Conservation (phyloP, 108 stramenopile genomes). For the Ochromonas danica region DNA sequence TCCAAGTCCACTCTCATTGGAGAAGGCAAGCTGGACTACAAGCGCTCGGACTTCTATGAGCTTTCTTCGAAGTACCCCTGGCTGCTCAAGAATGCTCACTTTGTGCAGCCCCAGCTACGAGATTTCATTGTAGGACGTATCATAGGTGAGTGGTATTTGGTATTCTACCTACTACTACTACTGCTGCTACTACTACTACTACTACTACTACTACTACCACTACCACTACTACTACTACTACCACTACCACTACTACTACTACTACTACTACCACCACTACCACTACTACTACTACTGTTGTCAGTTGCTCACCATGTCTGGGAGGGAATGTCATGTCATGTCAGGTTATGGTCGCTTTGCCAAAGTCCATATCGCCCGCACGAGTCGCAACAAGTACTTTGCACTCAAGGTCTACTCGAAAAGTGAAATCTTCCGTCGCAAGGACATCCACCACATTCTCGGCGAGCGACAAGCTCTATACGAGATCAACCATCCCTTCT, state of each 20-base stretch:
- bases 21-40: not conserved
- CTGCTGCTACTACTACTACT: too few relatives aligned
- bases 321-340: too few relatives aligned
- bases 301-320: too few relatives aligned
- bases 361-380: not conserved
- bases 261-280: too few relatives aligned
- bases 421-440: not conserved
- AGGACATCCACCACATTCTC: not conserved
- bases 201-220: too few relatives aligned
- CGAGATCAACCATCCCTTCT: conserved; percentile 1
- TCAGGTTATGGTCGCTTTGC: not conserved
- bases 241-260: too few relatives aligned
- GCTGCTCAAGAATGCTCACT: not conserved
- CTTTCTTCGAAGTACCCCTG: not conserved
- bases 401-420: not conserved
- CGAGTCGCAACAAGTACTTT: not conserved
- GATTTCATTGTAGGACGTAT: not conserved
- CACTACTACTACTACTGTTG: too few relatives aligned
- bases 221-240: too few relatives aligned
- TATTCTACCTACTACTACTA: too few relatives aligned
- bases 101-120: not conserved
- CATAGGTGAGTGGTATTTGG: not conserved
- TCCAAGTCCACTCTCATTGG: not conserved
- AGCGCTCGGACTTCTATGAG: not conserved
- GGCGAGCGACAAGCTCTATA: not conserved